A percentile compares a stretch with the other conserved stretches of the same genome.
phyloP scores from a whole-genome alignment of 192 early-diverging fungal genomes.

The Fimicolochytrium jonesii region DNA sequence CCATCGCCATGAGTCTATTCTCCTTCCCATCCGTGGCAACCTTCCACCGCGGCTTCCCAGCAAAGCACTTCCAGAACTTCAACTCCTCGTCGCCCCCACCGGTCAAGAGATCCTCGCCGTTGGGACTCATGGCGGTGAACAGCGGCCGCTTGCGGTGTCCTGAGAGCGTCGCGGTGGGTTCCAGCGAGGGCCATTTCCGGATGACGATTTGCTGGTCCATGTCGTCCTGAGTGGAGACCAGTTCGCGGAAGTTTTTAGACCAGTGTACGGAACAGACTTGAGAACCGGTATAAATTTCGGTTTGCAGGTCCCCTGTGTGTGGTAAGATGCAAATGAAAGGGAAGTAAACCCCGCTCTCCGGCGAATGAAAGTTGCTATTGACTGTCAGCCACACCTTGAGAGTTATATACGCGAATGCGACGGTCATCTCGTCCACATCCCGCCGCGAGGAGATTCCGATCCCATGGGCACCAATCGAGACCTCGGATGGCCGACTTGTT shows the following conservation, averaged over 20 bases:
- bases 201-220: conserved; percentile 31
- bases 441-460: conserved; percentile 52
- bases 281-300: conserved; percentile 10
- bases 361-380: too few relatives aligned
- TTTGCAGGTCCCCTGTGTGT: conserved; percentile 8
- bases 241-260: conserved; percentile 40
- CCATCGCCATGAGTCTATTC: too few relatives aligned
- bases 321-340: too few relatives aligned
- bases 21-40: too few relatives aligned
- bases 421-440: conserved; percentile 49
- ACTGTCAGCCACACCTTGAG: conserved; percentile 18
- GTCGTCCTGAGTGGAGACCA: conserved; percentile 31
- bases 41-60: too few relatives aligned
- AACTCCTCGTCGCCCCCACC: conserved; percentile 41
- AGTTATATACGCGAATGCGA: conserved; percentile 54
- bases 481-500: conserved; percentile 66
- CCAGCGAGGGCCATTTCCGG: conserved; percentile 35
- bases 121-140: conserved; percentile 34
- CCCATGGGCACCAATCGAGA: conserved; percentile 93
- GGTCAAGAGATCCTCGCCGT: conserved; percentile 38
- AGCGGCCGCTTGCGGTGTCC: conserved; percentile 37
- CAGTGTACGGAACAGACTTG: conserved; percentile 36
- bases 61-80: conserved; percentile 42
- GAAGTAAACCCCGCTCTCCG: too few relatives aligned
- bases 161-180: conserved; percentile 14